Conservation (phyloP, 73 alveolate species). For the Durusdinium trenchii region DNA sequence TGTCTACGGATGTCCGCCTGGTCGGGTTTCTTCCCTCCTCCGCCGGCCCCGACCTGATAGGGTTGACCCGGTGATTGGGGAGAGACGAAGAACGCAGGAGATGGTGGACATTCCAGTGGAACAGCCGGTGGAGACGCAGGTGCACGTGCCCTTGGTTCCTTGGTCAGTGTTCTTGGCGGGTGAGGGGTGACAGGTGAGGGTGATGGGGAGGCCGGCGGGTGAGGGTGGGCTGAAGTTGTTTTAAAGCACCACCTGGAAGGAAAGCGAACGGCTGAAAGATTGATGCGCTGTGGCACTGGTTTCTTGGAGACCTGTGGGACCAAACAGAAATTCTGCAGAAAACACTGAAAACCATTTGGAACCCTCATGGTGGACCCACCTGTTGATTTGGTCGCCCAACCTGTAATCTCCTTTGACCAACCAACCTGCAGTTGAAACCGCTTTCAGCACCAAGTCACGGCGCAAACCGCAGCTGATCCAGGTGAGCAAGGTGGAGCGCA, state of each 20-base stretch:
- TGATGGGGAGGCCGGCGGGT: neutral
- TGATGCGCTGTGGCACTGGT: neutral
- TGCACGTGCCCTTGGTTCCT: constrained; percentile 66
- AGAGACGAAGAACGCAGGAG: no score
- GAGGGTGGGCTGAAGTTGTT: neutral
- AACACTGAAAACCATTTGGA: neutral
- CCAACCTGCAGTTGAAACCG: no score
- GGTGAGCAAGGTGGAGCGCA: constrained; percentile 74
- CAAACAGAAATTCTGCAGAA: no score
- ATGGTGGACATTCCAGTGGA: constrained; percentile 87
- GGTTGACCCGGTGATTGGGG: no score
- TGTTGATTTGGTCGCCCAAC: neutral
- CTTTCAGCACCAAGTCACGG: no score
- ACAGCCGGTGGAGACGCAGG: constrained; percentile 65
- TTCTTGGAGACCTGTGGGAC: no score
- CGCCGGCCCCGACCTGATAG: no score
- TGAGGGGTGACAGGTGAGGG: neutral
- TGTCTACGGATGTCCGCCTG: no score
- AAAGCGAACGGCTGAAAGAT: neutral
- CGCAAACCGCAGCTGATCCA: no score
- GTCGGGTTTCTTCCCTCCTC: no score
- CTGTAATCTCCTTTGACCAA: neutral
- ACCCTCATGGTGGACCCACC: neutral
- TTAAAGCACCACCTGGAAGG: neutral
- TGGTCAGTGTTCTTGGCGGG: neutral